These are phyloP conservation scores for Neurospora pannonica DNA, from an alignment of 495 filamentous ascomycete genomes.

Conservation along the genomic window DNA sequence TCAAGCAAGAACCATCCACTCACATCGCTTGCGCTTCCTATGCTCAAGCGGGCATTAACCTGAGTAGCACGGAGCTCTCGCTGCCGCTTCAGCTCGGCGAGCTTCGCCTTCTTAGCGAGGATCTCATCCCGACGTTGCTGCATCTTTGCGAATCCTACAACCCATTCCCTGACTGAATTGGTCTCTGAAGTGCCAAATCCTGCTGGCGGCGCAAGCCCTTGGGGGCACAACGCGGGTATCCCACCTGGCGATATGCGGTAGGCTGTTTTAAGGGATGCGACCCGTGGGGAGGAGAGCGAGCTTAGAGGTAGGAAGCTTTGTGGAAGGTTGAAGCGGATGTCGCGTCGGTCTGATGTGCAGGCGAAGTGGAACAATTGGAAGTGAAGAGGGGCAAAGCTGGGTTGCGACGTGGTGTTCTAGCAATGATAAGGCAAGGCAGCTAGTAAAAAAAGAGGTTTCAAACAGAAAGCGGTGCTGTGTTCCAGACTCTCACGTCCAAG, in stretches of 20 bases:
- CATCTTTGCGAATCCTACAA: conserved; percentile 38
- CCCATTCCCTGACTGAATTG: conserved; percentile 26
- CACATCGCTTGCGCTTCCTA: conserved; percentile 42
- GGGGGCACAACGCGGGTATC: background rate
- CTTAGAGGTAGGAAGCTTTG: background rate
- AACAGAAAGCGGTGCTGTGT: background rate
- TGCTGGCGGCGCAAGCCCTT: background rate
- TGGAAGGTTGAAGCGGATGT: background rate
- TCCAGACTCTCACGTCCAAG: background rate
- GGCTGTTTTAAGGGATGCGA: background rate
- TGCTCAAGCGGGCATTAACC: conserved; percentile 53
- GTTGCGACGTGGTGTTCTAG: background rate
- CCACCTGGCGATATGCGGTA: background rate
- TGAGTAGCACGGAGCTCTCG: conserved; percentile 72
- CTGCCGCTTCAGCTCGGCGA: conserved; percentile 90
- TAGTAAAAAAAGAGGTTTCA: background rate
- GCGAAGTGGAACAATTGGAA: background rate
- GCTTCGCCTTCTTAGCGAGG: conserved; percentile 83
- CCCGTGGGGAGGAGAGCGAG: background rate
- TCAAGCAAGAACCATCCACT: conserved; percentile 7
- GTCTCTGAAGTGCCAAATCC: background rate
- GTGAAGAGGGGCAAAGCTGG: background rate
- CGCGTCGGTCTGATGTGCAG: background rate
- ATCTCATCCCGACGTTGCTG: conserved; percentile 91
- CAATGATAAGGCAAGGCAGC: background rate